Conservation (phyloP, 164 flowering plant genomes). For the Houttuynia cordata region DNA sequence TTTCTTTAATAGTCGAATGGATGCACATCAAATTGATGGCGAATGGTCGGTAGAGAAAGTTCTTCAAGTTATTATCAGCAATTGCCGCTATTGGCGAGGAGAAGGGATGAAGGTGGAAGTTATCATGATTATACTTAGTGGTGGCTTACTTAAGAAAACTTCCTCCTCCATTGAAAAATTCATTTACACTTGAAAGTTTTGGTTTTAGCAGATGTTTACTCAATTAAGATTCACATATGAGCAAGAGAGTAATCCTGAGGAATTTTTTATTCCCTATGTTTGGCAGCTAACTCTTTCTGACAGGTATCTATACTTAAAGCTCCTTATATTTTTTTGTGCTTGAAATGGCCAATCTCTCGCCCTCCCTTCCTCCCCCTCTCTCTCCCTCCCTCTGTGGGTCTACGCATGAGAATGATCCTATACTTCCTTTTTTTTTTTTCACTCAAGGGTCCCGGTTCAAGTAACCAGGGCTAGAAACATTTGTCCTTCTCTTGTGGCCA, state of each 20-base stretch:
- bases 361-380: too few relatives aligned
- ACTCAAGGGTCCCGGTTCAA: too few relatives aligned
- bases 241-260: constrained; percentile 99
- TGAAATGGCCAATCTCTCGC: neutral
- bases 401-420: neutral
- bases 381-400: neutral
- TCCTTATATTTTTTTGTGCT: neutral
- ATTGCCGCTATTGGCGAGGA: constrained; percentile 94
- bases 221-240: constrained; percentile 85
- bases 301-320: constrained; percentile 32
- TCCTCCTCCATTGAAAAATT: too few relatives aligned
- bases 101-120: constrained; percentile 87
- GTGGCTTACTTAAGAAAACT: too few relatives aligned
- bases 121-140: neutral
- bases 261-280: constrained; percentile 93
- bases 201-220: constrained; percentile 62
- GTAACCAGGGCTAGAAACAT: neutral
- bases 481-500: neutral
- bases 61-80: constrained; percentile 64
- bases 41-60: constrained; percentile 96
- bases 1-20: constrained; percentile 89
- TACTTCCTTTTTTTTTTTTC: too few relatives aligned
- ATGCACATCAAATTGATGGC: constrained; percentile 63
- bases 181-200: neutral
- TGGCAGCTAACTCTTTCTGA: constrained; percentile 74